These are phyloP conservation scores for Fusarium fracticaudum DNA, from an alignment of 2,329 filamentous ascomycete species.

Conservation along the genomic window DNA sequence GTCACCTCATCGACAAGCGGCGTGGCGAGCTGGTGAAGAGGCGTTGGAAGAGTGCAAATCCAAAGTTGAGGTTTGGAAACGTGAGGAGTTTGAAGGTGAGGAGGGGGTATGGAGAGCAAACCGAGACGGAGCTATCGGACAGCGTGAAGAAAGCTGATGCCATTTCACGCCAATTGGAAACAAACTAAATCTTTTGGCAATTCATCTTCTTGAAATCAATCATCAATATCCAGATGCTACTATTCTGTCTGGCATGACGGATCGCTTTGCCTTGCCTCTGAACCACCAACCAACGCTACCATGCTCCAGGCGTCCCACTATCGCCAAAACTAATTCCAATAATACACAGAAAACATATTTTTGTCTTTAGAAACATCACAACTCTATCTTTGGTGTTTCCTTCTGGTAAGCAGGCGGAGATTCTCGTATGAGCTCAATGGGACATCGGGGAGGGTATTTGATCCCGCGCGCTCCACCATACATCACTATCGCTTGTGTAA, in stretches of 20 bases:
- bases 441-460: slow-evolving; percentile 48
- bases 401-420: slow-evolving; percentile 50
- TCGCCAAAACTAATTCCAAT: slow-evolving; percentile 11
- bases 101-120: slow-evolving; percentile 91
- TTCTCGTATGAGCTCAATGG: slow-evolving; percentile 51
- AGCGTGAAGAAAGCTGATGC: slow-evolving; percentile 49
- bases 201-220: not conserved
- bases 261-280: not conserved
- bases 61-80: slow-evolving; percentile 94
- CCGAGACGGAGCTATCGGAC: slow-evolving; percentile 73
- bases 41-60: slow-evolving; percentile 87
- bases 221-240: slow-evolving; percentile 8
- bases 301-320: slow-evolving; percentile 7
- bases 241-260: not conserved
- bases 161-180: not conserved
- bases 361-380: not conserved
- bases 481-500: slow-evolving; percentile 45
- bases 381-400: slow-evolving; percentile 17
- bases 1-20: slow-evolving; percentile 81
- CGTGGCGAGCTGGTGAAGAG: slow-evolving; percentile 90
- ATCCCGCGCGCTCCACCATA: slow-evolving; percentile 43
- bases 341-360: not conserved
- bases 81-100: slow-evolving; percentile 83
- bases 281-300: slow-evolving; percentile 8
- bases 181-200: not conserved